Conservation (phyloP, 805 yeast genomes). For the Hanseniaspora pseudoguilliermondii region DNA sequence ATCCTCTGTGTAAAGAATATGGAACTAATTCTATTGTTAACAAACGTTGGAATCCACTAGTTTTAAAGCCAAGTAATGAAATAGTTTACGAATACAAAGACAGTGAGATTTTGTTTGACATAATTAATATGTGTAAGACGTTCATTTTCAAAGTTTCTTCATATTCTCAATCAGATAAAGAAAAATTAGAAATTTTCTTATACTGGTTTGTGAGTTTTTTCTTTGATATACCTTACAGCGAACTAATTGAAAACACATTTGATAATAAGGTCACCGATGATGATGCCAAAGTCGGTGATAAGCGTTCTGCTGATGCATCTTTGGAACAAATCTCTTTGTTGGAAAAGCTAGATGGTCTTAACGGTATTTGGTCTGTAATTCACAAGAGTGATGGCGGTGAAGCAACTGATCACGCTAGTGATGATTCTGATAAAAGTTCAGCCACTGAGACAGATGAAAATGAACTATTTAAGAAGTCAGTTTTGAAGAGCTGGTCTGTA, state of each 20-base stretch:
- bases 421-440: constrained; percentile 14
- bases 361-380: background rate
- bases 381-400: constrained; percentile 9
- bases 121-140: constrained; percentile 50
- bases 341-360: background rate
- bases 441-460: constrained; percentile 24
- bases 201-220: constrained; percentile 58
- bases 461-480: constrained; percentile 21
- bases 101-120: constrained; percentile 56
- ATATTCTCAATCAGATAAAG: constrained; percentile 71
- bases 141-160: constrained; percentile 57
- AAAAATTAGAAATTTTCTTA: constrained; percentile 57
- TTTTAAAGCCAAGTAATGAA: constrained; percentile 74
- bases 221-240: constrained; percentile 46
- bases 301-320: constrained; percentile 11
- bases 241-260: background rate
- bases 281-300: constrained; percentile 18
- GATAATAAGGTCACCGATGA: background rate
- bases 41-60: constrained; percentile 71
- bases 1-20: constrained; percentile 22
- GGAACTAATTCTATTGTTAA: constrained; percentile 24
- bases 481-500: constrained; percentile 21
- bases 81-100: constrained; percentile 55
- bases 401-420: constrained; percentile 19
- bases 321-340: background rate